These are phyloP conservation scores for Mortierella sp. DNA, from an alignment of 371 early-diverging fungal species.

Conservation along the genomic window DNA sequence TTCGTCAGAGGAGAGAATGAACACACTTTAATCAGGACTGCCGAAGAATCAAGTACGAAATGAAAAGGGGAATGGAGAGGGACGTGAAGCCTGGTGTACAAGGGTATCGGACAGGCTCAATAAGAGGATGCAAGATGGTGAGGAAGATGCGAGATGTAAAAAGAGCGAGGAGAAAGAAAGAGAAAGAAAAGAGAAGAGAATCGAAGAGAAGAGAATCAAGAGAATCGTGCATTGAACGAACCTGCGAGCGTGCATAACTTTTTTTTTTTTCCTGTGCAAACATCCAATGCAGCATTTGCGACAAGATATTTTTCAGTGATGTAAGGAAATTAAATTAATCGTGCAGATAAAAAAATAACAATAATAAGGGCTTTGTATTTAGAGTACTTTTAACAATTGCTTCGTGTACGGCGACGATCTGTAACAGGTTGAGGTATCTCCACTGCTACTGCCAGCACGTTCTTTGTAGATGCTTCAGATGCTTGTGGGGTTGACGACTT, in stretches of 20 bases:
- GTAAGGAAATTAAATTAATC: not conserved
- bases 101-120: slow-evolving; percentile 23
- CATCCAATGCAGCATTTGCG: not conserved
- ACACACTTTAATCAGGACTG: slow-evolving; percentile 7
- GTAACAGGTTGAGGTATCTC: not conserved
- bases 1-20: slow-evolving; percentile 13
- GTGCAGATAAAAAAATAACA: not conserved
- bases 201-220: slow-evolving; percentile 10
- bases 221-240: slow-evolving; percentile 2
- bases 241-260: not conserved
- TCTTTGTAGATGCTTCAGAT: not conserved
- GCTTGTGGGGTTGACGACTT: slow-evolving; percentile 9
- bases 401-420: slow-evolving; percentile 20
- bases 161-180: slow-evolving; percentile 17
- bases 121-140: slow-evolving; percentile 8
- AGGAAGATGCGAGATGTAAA: slow-evolving; percentile 9
- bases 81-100: slow-evolving; percentile 11
- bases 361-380: not conserved
- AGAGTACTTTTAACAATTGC: slow-evolving; percentile 4
- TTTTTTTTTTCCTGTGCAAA: not conserved
- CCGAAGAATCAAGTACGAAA: not conserved
- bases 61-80: slow-evolving; percentile 1
- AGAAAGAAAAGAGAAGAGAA: slow-evolving; percentile 24
- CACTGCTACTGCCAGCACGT: not conserved
- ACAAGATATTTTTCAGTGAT: not conserved